Base-by-base conservation (phyloP, 345 rosid species). In the Turritis glabra region DNA sequence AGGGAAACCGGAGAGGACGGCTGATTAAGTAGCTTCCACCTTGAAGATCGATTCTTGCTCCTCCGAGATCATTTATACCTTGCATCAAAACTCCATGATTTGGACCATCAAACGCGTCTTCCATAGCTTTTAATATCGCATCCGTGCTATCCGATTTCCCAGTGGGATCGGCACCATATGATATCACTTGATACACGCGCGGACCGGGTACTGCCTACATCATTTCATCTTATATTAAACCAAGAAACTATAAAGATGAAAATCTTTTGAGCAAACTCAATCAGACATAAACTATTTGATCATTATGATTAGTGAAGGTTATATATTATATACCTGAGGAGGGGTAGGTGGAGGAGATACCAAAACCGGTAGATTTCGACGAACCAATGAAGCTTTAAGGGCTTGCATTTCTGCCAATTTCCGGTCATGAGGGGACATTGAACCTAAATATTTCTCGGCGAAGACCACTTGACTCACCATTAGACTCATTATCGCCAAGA, bases 131-230 rank as follows among this genome's bases (percentile, higher is more conserved):
- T 6, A 69, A 26, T 38, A 95, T 65, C 3, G 97, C 97, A 17
- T 76, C 79, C 1, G 96, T 85, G 79, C 99, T 92, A 82, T 95
- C 97, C 18, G 17, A 53, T 72, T 84, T 82, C 30, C 99, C 97
- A 0, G 88, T 80, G 12, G 96, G 96, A 79, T 95, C 98, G 8
- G 97, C 99, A 1, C 98, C 99, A 71, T 86, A 95, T 6, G 85
- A 51, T 58, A 87, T 88, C 32, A 83, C 87, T 0, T 11, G 38
- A 37, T 85, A 91, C 23, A 86, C 84, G 1, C 77, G 77, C 2
- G 88, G 79, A 44, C 74, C 62, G 0, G 74, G 54, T 47, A 11
- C 52, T 30, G 51, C 85, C 91, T 82, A 69, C 58, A 69, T 44
- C 57, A 26, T 26, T 73, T 30, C 23, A 43, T 53, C 41, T 60